These are phyloP conservation scores for Stellera chamaejasme DNA, from an alignment of 345 rosid species.

Conservation along the genomic window DNA sequence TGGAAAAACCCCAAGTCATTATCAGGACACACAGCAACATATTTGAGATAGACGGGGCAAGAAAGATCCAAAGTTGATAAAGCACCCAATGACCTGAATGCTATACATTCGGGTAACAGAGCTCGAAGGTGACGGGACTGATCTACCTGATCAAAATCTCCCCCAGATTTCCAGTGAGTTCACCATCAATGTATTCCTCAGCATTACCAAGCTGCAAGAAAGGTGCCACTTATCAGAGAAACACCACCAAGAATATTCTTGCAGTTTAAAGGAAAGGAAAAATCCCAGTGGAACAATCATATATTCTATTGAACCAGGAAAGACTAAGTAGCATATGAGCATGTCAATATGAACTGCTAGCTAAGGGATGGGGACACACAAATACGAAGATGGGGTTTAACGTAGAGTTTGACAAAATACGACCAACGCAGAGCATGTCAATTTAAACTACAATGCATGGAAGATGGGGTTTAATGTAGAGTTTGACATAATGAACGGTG, in stretches of 20 bases:
- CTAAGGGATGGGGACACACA: not conserved
- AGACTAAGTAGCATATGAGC: not conserved
- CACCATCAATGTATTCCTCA: slow-evolving; percentile 82
- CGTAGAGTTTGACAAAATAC: too few species aligned
- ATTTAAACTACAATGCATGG: too few species aligned
- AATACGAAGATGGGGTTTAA: not conserved
- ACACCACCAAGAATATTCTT: not conserved
- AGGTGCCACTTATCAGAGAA: not conserved
- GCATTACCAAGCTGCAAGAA: slow-evolving; percentile 70
- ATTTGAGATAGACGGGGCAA: not conserved
- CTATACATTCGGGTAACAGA: not conserved
- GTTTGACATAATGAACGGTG: too few species aligned
- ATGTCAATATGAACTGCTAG: not conserved
- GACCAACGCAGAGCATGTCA: too few species aligned
- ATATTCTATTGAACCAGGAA: not conserved
- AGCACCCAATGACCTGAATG: not conserved
- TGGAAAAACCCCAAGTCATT: too few species aligned
- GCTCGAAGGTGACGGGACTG: not conserved
- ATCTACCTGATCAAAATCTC: slow-evolving; percentile 88
- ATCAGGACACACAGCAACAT: not conserved
- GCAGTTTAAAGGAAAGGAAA: not conserved
- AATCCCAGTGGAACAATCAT: not conserved
- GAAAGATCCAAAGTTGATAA: too few species aligned
- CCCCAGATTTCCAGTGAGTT: slow-evolving; percentile 78
- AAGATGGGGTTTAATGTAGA: too few species aligned